phyloP scores from a whole-genome alignment of 257 asterid species.

The Plectranthus barbatus region DNA sequence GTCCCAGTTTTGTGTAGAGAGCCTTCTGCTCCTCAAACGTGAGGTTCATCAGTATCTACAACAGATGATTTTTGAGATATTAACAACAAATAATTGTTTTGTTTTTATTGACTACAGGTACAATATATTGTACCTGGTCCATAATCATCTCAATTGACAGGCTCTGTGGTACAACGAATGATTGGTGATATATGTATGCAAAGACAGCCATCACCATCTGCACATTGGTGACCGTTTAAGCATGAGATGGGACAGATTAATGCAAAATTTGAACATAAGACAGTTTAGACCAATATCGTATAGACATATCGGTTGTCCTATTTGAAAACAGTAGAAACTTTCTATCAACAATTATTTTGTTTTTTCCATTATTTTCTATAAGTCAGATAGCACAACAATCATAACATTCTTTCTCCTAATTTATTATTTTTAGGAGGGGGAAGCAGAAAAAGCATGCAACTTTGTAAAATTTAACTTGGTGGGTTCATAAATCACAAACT shows the following conservation, averaged over 20 bases:
- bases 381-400: no score
- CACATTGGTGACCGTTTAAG: neutral
- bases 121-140: constrained; percentile 86
- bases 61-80: neutral
- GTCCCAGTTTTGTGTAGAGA: constrained; percentile 56
- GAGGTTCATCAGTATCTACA: constrained; percentile 69
- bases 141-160: constrained; percentile 67
- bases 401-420: no score
- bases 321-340: neutral
- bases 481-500: neutral
- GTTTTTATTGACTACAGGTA: neutral
- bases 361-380: no score
- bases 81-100: neutral
- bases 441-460: no score
- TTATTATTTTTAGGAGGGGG: no score
- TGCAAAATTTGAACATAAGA: neutral
- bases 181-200: constrained; percentile 83
- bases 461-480: no score
- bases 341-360: neutral
- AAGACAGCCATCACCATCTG: constrained; percentile 99
- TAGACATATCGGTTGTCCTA: neutral
- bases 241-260: neutral
- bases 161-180: constrained; percentile 65
- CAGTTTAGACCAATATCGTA: neutral
- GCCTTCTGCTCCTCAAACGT: constrained; percentile 65